Conservation (phyloP, 768 basidiomycete species). For the Myochromella boudieri region DNA sequence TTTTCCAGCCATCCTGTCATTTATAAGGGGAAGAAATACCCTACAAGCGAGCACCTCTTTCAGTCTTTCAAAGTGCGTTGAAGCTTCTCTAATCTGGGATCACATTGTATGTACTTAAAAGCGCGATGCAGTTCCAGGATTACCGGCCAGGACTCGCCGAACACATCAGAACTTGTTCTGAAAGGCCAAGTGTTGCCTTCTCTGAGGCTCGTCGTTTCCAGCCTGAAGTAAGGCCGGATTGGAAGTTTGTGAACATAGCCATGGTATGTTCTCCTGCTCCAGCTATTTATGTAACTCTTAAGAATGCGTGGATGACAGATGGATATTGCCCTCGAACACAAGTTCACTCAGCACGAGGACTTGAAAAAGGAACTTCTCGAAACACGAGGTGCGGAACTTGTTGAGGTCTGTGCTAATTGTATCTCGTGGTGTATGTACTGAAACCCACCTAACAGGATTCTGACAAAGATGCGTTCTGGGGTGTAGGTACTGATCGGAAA, state of each 20-base stretch:
- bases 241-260: slow-evolving; percentile 67
- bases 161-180: slow-evolving; percentile 64
- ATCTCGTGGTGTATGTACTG: background rate
- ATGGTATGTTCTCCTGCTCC: slow-evolving; percentile 38
- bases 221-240: slow-evolving; percentile 61
- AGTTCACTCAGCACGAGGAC: slow-evolving; percentile 69
- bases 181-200: slow-evolving; percentile 62
- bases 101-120: background rate
- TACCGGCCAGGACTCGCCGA: slow-evolving; percentile 64
- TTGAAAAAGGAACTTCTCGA: slow-evolving; percentile 58
- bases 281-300: background rate
- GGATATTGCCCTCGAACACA: slow-evolving; percentile 63
- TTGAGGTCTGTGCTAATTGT: slow-evolving; percentile 50
- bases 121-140: slow-evolving; percentile 49
- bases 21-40: slow-evolving; percentile 64
- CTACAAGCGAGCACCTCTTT: slow-evolving; percentile 77
- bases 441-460: slow-evolving; percentile 48
- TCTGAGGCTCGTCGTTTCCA: slow-evolving; percentile 67
- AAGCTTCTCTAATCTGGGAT: background rate
- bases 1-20: slow-evolving; percentile 66
- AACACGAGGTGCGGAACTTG: slow-evolving; percentile 64
- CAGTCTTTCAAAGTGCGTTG: slow-evolving; percentile 67
- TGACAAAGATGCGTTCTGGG: slow-evolving; percentile 80
- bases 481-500: slow-evolving; percentile 61
- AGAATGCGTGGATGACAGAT: slow-evolving; percentile 46